phyloP scores from a whole-genome alignment of 2,329 filamentous ascomycete species.

The Penicillium sp. region DNA sequence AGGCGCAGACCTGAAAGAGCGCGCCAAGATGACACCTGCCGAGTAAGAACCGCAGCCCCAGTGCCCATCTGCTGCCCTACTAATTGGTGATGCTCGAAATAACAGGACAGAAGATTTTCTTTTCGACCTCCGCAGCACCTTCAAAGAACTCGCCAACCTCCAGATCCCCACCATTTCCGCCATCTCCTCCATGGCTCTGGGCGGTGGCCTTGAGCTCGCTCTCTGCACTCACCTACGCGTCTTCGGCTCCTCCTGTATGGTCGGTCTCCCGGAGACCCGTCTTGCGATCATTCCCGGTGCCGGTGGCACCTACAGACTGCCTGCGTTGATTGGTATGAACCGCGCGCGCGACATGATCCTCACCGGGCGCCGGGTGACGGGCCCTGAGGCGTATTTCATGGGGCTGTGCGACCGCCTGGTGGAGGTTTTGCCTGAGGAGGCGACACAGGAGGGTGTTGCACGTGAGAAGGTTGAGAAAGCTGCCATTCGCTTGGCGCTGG shows the following conservation, averaged over 20 bases:
- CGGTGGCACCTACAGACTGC: conserved; percentile 86
- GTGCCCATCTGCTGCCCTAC: neutral
- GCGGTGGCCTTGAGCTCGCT: conserved; percentile 90
- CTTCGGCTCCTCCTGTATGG: conserved; percentile 71
- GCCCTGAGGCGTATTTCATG: conserved; percentile 84
- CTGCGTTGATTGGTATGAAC: conserved; percentile 72
- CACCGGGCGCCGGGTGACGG: conserved; percentile 81
- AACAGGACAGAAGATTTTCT: conserved; percentile 78
- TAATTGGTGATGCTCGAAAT: neutral
- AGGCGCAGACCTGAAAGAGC: conserved; percentile 90
- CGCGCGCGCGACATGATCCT: conserved; percentile 88
- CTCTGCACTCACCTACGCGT: conserved; percentile 88
- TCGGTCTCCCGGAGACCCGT: conserved; percentile 87
- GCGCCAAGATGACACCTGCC: conserved; percentile 70
- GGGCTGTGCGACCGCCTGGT: conserved; percentile 89
- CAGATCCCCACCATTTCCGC: conserved; percentile 89
- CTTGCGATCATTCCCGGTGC: conserved; percentile 94
- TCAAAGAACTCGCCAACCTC: conserved; percentile 70
- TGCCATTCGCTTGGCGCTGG: conserved; percentile 73
- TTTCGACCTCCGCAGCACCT: conserved; percentile 69
- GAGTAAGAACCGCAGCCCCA: conserved; percentile 58
- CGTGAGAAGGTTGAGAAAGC: conserved; percentile 69
- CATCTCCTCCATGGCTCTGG: conserved; percentile 80
- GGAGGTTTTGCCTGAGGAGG: conserved; percentile 63
- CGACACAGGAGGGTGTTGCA: conserved; percentile 56